Evolutionary conservation across 1,284 basidiomycete genomes (phyloP).

Genomic region (Sanghuangporus sanghuang): DNA sequence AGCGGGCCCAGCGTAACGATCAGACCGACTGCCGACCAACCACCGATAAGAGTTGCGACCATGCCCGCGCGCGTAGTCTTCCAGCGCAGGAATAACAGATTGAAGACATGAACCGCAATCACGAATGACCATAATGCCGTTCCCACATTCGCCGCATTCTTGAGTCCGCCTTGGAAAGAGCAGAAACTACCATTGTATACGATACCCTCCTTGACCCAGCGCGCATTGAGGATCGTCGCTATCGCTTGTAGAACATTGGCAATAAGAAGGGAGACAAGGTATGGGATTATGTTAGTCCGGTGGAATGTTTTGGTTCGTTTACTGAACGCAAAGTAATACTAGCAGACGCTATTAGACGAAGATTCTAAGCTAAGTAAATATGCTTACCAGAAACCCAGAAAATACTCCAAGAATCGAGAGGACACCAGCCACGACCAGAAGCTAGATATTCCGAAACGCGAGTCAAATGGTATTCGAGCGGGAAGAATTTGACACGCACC

Average conservation of each 20-base stretch:
- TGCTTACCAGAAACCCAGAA: constrained; percentile 3
- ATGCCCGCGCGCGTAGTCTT: constrained; percentile 23
- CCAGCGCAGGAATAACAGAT: constrained; percentile 35
- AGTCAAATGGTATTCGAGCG: background rate
- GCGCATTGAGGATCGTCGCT: constrained; percentile 34
- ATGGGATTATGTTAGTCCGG: constrained; percentile 28
- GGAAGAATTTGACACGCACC: background rate
- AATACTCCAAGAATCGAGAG: constrained; percentile 11
- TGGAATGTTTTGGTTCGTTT: constrained; percentile 17
- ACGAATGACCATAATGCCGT: constrained; percentile 39
- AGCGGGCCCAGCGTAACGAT: constrained; percentile 34
- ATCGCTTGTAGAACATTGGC: constrained; percentile 39
- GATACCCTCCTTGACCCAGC: constrained; percentile 33
- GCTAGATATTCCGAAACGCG: background rate
- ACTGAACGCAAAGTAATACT: constrained; percentile 12
- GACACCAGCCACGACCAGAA: constrained; percentile 13
- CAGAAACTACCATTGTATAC: constrained; percentile 34
- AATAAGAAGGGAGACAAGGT: constrained; percentile 35
- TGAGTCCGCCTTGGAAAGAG: constrained; percentile 37
- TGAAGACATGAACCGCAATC: constrained; percentile 37
- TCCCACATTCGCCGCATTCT: constrained; percentile 40
- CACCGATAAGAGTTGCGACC: constrained; percentile 27
- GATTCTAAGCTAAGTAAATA: background rate
- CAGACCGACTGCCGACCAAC: constrained; percentile 32
- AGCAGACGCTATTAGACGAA: no score